A percentile compares a stretch with the other conserved stretches of the same genome.
Evolutionary conservation across 1,284 basidiomycete species (phyloP).

Genomic region (Spongispora temasekensis): DNA sequence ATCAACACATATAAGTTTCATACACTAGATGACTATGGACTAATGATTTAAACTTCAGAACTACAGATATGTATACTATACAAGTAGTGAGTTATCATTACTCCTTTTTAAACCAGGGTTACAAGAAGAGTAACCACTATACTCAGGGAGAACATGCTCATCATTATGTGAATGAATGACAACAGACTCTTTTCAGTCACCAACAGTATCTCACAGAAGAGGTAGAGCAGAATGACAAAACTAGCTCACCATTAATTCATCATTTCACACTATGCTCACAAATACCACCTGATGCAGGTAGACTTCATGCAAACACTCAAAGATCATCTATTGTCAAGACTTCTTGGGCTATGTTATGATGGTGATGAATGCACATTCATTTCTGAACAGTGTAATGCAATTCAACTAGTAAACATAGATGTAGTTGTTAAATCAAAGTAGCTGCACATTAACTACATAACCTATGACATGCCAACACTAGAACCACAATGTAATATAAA

Average conservation of each 20-base stretch:
- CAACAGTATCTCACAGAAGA: not conserved
- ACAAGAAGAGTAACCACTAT: not conserved
- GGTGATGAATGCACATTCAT: not conserved
- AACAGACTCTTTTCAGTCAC: not conserved
- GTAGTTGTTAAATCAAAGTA: not conserved
- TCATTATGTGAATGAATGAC: not conserved
- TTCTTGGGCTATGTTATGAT: not conserved
- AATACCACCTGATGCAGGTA: not conserved
- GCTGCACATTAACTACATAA: not conserved
- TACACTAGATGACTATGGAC: slow-evolving; percentile 1
- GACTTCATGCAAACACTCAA: not conserved
- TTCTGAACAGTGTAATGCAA: not conserved
- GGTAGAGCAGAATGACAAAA: not conserved
- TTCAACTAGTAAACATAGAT: not conserved
- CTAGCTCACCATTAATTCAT: not conserved
- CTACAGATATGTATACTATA: slow-evolving; percentile 5
- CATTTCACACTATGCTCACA: not conserved
- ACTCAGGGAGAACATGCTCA: not conserved
- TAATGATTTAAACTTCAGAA: not conserved
- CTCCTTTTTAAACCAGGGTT: not conserved
- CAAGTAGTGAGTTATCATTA: not conserved
- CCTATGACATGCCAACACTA: not conserved
- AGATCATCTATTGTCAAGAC: not conserved
- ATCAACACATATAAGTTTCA: slow-evolving; percentile 8
- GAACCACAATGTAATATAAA: not conserved